A percentile compares a stretch with the other conserved stretches of the same genome.
Evolutionary conservation across 2,329 filamentous ascomycete species (phyloP).

Genomic region (Fusarium newnesense): DNA sequence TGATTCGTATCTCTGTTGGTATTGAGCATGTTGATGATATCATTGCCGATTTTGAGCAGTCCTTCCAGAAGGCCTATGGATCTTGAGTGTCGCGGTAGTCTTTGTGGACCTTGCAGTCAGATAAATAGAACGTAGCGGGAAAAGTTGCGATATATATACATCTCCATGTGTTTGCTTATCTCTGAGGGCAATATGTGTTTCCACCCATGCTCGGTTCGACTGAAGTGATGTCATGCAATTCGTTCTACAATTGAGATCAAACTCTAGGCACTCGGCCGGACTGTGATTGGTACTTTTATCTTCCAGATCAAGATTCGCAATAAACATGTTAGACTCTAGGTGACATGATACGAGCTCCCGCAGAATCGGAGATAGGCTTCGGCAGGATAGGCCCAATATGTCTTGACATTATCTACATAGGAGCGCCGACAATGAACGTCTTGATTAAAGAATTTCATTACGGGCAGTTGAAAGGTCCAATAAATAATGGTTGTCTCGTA

Average conservation of each 20-base stretch:
- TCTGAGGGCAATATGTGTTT: too few species aligned
- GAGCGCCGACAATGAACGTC: too few species aligned
- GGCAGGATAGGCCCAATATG: too few species aligned
- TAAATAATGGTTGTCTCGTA: too few species aligned
- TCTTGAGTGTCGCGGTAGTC: not conserved
- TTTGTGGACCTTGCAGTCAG: not conserved
- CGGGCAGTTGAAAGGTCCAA: too few species aligned
- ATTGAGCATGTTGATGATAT: constrained; percentile 98
- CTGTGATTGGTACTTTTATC: rapidly evolving
- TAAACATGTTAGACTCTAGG: too few species aligned
- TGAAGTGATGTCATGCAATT: not conserved
- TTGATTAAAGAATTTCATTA: too few species aligned
- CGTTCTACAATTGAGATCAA: too few species aligned
- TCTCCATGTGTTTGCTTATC: not conserved
- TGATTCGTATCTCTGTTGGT: constrained; percentile 94
- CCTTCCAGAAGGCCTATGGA: constrained; percentile 65
- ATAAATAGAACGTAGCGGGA: not conserved
- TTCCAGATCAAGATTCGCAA: not conserved
- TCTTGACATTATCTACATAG: too few species aligned
- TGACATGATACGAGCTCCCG: not conserved
- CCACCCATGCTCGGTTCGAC: rapidly evolving
- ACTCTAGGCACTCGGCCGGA: not conserved
- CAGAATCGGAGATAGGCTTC: not conserved
- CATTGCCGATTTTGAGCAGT: constrained; percentile 93
- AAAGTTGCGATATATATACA: not conserved